A percentile compares a stretch with the other conserved stretches of the same genome.
These are phyloP conservation scores for Amaranthus hypochondriacus DNA, from an alignment of 148 eudicot species.

Conservation along the genomic window DNA sequence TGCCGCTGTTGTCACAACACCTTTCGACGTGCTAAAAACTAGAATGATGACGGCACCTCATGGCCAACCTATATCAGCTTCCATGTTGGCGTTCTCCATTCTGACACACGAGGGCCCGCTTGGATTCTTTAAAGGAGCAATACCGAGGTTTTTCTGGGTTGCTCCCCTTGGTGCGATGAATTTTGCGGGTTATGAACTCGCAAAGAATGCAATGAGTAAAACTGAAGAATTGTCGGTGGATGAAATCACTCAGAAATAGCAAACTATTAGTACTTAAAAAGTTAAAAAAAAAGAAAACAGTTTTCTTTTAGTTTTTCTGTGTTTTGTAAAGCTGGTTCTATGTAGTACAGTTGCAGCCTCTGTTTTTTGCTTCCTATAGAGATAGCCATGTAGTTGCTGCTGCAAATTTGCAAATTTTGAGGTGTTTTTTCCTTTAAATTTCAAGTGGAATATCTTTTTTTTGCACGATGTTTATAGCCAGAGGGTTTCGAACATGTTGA, in stretches of 20 bases:
- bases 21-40: slow-evolving; percentile 89
- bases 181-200: slow-evolving; percentile 91
- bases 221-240: slow-evolving; percentile 40
- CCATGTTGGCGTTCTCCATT: slow-evolving; percentile 62
- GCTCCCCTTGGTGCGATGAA: slow-evolving; percentile 95
- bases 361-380: slow-evolving; percentile 14
- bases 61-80: slow-evolving; percentile 55
- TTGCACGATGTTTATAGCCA: slow-evolving; percentile 23
- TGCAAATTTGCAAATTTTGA: slow-evolving; percentile 15
- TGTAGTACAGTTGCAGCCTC: slow-evolving; percentile 10
- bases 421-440: slow-evolving; percentile 4
- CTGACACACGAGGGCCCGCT: slow-evolving; percentile 80
- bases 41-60: slow-evolving; percentile 91
- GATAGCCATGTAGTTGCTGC: slow-evolving; percentile 18
- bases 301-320: slow-evolving; percentile 10
- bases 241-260: slow-evolving; percentile 33
- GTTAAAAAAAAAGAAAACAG: not conserved
- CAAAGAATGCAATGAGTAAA: slow-evolving; percentile 73
- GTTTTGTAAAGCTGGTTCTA: slow-evolving; percentile 18
- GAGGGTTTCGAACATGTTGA: not conserved
- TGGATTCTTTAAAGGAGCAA: slow-evolving; percentile 85
- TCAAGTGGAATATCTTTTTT: slow-evolving; percentile 12
- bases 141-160: slow-evolving; percentile 93
- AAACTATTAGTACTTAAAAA: slow-evolving; percentile 21
- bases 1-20: slow-evolving; percentile 84